Evolutionary conservation across 257 asterid genomes (phyloP).

Genomic region (Solanum sejunctum): DNA sequence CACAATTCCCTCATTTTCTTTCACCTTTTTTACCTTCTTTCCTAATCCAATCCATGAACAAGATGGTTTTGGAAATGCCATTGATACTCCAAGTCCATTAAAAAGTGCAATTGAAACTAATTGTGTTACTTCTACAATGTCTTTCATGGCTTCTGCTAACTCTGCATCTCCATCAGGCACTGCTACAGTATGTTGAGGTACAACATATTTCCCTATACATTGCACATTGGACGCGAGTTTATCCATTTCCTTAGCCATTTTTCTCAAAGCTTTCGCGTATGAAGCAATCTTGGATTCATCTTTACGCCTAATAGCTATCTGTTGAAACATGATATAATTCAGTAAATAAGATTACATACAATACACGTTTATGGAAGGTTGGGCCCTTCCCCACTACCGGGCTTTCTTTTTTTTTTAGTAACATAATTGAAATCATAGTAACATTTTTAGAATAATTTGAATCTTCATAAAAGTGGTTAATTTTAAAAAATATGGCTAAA

Average conservation of each 20-base stretch:
- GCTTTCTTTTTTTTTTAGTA: too few relatives aligned
- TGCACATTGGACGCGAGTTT: slow-evolving; percentile 16
- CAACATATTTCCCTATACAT: slow-evolving; percentile 14
- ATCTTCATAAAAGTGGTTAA: neutral
- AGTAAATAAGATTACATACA: too few relatives aligned
- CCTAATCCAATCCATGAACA: slow-evolving; percentile 25
- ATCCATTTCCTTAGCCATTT: slow-evolving; percentile 44
- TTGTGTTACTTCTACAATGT: slow-evolving; percentile 47
- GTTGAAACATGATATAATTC: neutral
- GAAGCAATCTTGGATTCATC: slow-evolving; percentile 22
- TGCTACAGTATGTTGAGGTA: neutral
- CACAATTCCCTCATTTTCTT: slow-evolving; percentile 28
- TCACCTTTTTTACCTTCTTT: slow-evolving; percentile 24
- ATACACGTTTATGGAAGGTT: too few relatives aligned
- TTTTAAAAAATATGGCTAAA: neutral
- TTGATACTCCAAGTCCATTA: slow-evolving; percentile 33
- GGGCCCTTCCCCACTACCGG: too few relatives aligned
- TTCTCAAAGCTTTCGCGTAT: slow-evolving; percentile 26
- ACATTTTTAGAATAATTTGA: neutral
- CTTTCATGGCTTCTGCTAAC: slow-evolving; percentile 27
- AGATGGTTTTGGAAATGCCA: slow-evolving; percentile 31
- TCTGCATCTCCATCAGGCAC: slow-evolving; percentile 31
- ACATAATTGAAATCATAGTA: too few relatives aligned
- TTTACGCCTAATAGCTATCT: slow-evolving; percentile 38
- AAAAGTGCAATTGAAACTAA: slow-evolving; percentile 33